These are phyloP conservation scores for Cyanidioschyzon merolae DNA, from an alignment of 23 red algal species.

Conservation along the genomic window DNA sequence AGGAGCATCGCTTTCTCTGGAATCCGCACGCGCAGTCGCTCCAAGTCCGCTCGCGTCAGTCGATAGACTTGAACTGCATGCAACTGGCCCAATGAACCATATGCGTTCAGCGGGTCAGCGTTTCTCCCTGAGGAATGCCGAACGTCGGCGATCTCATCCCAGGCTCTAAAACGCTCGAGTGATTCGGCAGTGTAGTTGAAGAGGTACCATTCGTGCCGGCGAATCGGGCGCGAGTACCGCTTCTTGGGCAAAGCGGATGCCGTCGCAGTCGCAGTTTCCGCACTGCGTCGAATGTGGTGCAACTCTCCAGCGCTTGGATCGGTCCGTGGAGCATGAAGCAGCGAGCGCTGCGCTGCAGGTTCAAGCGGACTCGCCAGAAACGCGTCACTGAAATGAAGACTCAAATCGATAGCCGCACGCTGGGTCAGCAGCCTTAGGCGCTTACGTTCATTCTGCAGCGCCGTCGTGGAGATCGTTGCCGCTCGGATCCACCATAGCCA, in stretches of 20 bases:
- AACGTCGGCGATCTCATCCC: not conserved
- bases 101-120: not conserved
- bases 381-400: not conserved
- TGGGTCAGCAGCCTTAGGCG: not conserved
- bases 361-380: not conserved
- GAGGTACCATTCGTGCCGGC: not conserved
- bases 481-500: not conserved
- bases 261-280: no score
- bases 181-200: not conserved
- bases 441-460: not conserved
- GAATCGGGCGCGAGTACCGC: no score
- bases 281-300: no score
- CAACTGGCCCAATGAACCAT: not conserved
- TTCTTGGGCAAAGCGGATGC: no score
- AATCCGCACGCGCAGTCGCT: not conserved
- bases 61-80: not conserved
- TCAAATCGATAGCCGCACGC: not conserved
- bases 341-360: no score
- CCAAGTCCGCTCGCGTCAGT: conserved; percentile 11
- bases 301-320: no score
- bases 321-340: no score
- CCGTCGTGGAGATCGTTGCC: not conserved
- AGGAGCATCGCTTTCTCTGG: not conserved
- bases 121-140: not conserved
- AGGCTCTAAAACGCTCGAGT: not conserved